These are phyloP conservation scores for Eruca vesicaria DNA, from an alignment of 441 rosid genomes.

Conservation along the genomic window DNA sequence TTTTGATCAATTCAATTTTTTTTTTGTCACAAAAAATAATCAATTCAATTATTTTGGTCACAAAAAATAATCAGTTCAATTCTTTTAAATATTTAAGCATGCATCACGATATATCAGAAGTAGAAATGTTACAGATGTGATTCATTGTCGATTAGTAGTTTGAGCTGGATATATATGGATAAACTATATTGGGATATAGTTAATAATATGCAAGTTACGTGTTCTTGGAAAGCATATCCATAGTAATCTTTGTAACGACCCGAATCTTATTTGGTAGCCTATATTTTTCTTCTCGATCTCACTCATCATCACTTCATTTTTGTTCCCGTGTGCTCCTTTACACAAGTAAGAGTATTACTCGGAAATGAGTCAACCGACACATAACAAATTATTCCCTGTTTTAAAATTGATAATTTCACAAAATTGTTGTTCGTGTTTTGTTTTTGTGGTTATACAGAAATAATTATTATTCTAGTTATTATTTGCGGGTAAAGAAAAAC, in stretches of 20 bases:
- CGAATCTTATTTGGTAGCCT: constrained; percentile 8
- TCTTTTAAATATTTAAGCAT: too few relatives aligned
- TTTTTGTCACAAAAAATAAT: too few relatives aligned
- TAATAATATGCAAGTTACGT: constrained; percentile 8
- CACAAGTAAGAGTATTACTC: background rate
- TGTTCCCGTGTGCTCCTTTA: background rate
- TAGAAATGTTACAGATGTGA: background rate
- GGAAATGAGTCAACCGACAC: background rate
- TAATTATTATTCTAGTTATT: background rate
- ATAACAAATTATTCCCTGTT: background rate
- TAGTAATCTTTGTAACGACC: constrained; percentile 6
- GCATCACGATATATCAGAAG: too few relatives aligned
- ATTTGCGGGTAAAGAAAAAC: background rate
- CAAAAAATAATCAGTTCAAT: too few relatives aligned
- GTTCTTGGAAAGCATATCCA: constrained; percentile 13
- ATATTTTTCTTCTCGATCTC: constrained; percentile 4
- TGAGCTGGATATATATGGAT: background rate
- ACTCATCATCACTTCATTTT: background rate
- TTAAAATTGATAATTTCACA: background rate
- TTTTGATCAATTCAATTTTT: too few relatives aligned
- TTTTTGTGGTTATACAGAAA: background rate
- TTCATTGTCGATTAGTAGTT: too few relatives aligned
- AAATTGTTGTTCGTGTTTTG: background rate
- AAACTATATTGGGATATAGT: background rate
- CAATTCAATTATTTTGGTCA: too few relatives aligned